Evolutionary conservation across 1,284 basidiomycete genomes (phyloP).

Genomic region (Psilocybe mexicana): DNA sequence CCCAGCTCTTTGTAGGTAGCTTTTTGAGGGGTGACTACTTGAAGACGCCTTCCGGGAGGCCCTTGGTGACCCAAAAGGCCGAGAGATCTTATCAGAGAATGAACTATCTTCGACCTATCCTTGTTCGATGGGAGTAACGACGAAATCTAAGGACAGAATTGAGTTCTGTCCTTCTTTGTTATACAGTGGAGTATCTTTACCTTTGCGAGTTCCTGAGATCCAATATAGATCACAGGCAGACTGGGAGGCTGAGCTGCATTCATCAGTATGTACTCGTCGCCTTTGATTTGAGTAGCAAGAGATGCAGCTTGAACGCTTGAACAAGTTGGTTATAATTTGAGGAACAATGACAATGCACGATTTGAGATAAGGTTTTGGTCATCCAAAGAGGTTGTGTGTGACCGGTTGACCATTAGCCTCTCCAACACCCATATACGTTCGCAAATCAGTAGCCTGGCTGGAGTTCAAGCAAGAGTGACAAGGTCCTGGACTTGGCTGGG

Average conservation of each 20-base stretch:
- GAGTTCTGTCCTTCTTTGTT: not conserved
- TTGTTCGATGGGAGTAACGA: slow-evolving; percentile 81
- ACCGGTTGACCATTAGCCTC: no score
- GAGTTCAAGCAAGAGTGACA: no score
- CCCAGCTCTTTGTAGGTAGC: slow-evolving; percentile 54
- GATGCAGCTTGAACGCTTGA: no score
- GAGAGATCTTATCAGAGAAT: slow-evolving; percentile 65
- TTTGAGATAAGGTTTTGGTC: no score
- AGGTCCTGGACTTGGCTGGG: no score
- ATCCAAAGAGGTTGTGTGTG: no score
- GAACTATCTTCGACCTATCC: slow-evolving; percentile 79
- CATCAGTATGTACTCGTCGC: not conserved
- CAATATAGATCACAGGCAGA: slow-evolving; percentile 43
- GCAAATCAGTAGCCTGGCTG: no score
- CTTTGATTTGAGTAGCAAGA: not conserved
- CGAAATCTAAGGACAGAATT: slow-evolving; percentile 45
- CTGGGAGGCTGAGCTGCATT: not conserved
- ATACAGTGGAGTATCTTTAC: slow-evolving; percentile 27
- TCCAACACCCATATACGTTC: no score
- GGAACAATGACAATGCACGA: no score
- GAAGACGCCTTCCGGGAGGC: slow-evolving; percentile 34
- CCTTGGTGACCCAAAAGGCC: slow-evolving; percentile 47
- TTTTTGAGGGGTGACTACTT: slow-evolving; percentile 50
- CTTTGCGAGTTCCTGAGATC: slow-evolving; percentile 57
- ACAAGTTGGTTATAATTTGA: no score